Percentiles rank a stretch among this genome's conserved stretches.
These are phyloP conservation scores for Chaetomiaceae sp. DNA, from an alignment of 2,329 filamentous ascomycete genomes.

Conservation along the genomic window DNA sequence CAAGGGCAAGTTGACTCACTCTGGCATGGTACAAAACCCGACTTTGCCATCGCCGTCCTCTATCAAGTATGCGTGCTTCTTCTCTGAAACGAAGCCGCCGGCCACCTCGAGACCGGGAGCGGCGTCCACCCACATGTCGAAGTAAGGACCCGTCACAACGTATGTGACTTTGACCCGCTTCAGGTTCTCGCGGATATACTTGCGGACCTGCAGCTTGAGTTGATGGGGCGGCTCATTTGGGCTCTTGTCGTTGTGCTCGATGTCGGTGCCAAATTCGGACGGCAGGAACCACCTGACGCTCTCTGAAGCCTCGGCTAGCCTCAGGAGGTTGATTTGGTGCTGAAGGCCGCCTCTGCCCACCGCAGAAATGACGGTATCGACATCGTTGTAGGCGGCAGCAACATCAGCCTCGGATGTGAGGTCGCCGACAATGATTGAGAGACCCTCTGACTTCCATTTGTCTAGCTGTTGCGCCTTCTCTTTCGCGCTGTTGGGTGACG, in stretches of 20 bases:
- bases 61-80: constrained; percentile 56
- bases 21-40: constrained; percentile 66
- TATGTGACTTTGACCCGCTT: constrained; percentile 58
- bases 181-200: constrained; percentile 50
- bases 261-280: constrained; percentile 63
- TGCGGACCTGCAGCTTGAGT: constrained; percentile 64
- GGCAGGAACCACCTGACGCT: constrained; percentile 62
- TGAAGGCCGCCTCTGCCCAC: constrained; percentile 60
- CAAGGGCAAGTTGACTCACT: constrained; percentile 49
- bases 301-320: constrained; percentile 50
- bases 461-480: constrained; percentile 46
- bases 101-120: constrained; percentile 36
- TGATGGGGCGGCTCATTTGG: constrained; percentile 63
- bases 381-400: constrained; percentile 51
- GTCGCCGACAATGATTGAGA: constrained; percentile 54
- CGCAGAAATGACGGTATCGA: constrained; percentile 63
- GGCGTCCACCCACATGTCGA: constrained; percentile 55
- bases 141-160: constrained; percentile 66
- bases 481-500: constrained; percentile 45
- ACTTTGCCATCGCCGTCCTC: constrained; percentile 58
- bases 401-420: constrained; percentile 49
- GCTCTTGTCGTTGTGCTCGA: constrained; percentile 54
- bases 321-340: constrained; percentile 58
- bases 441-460: constrained; percentile 41
- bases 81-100: constrained; percentile 56